phyloP scores from a whole-genome alignment of 176 grass and related monocot genomes.

The Musa troglodytarum region DNA sequence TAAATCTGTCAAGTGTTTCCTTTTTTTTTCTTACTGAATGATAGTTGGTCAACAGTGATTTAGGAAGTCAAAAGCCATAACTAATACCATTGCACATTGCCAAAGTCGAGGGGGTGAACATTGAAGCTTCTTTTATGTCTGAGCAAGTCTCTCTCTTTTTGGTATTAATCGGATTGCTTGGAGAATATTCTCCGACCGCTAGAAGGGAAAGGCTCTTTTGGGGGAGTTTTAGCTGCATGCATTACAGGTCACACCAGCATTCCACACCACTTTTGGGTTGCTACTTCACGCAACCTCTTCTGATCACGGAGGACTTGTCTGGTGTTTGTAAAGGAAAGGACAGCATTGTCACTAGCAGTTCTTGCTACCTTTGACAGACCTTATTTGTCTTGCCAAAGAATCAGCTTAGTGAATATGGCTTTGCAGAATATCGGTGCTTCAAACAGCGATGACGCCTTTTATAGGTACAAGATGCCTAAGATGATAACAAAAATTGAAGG shows the following conservation, averaged over 20 bases:
- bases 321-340: background rate
- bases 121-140: slow-evolving; percentile 55
- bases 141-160: slow-evolving; percentile 40
- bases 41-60: background rate
- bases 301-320: background rate
- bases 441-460: slow-evolving; percentile 88
- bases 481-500: slow-evolving; percentile 86
- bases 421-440: slow-evolving; percentile 77
- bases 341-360: background rate
- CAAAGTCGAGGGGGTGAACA: slow-evolving; percentile 36
- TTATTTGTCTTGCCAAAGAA: background rate
- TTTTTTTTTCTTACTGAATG: too few species aligned
- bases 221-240: slow-evolving; percentile 28
- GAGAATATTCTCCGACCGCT: slow-evolving; percentile 37
- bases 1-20: too few species aligned
- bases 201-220: slow-evolving; percentile 31
- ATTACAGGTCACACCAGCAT: slow-evolving; percentile 23
- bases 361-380: background rate
- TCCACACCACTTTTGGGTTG: slow-evolving; percentile 9
- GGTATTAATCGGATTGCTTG: slow-evolving; percentile 41
- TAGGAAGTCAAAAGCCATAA: background rate
- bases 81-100: background rate
- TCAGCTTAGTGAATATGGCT: slow-evolving; percentile 33
- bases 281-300: slow-evolving; percentile 12
- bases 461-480: slow-evolving; percentile 87